Evolutionary conservation across 1,284 basidiomycete genomes (phyloP).

Genomic region (Porphyrellus sp.): DNA sequence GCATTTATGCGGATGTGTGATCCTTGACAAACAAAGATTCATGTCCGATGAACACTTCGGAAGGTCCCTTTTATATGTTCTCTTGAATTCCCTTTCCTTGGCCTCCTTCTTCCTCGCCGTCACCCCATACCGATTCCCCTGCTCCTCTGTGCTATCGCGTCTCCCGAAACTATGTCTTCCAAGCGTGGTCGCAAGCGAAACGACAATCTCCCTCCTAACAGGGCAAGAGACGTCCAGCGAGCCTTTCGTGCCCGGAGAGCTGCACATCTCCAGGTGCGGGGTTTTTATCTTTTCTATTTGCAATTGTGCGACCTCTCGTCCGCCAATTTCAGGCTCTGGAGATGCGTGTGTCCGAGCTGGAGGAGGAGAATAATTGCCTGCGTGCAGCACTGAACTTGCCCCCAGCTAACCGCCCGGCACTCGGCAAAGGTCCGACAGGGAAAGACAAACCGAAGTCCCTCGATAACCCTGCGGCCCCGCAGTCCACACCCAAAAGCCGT

Average conservation of each 20-base stretch:
- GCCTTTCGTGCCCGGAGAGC: conserved; percentile 89
- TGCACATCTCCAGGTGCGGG: conserved; percentile 76
- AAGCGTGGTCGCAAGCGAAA: conserved; percentile 90
- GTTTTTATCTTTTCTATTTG: conserved; percentile 38
- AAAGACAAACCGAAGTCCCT: conserved; percentile 68
- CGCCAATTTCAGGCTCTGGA: conserved; percentile 65
- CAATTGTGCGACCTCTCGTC: conserved; percentile 39
- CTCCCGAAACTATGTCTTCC: conserved; percentile 58
- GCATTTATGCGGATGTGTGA: conserved; percentile 35
- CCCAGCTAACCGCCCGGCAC: conserved; percentile 62
- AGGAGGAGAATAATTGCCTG: conserved; percentile 79
- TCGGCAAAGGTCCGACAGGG: conserved; percentile 80
- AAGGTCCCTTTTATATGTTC: conserved; percentile 42
- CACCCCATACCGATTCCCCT: conserved; percentile 22
- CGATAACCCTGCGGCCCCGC: conserved; percentile 30
- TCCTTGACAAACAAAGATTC: conserved; percentile 39
- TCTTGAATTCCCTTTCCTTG: conserved; percentile 35
- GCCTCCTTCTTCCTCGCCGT: conserved; percentile 31
- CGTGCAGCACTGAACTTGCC: conserved; percentile 76
- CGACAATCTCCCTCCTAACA: conserved; percentile 87
- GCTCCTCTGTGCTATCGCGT: conserved; percentile 6
- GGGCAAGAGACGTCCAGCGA: conserved; percentile 88
- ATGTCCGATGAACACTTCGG: conserved; percentile 34
- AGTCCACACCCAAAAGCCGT: conserved; percentile 37
- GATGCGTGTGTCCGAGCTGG: conserved; percentile 76